Conservation (phyloP, 768 basidiomycete species). For the Mycena chlorophos region DNA sequence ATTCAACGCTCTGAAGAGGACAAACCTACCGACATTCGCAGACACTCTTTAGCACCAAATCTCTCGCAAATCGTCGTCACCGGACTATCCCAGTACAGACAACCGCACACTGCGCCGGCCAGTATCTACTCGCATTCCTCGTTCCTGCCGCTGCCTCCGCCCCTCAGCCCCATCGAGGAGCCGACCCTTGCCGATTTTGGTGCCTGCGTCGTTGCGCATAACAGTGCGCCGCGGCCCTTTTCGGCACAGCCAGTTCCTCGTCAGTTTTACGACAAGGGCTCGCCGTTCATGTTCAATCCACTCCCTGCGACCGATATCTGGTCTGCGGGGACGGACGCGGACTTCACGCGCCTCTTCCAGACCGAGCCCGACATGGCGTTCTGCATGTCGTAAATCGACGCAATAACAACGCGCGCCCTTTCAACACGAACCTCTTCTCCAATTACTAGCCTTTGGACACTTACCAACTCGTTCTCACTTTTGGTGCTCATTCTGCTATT, state of each 20-base stretch:
- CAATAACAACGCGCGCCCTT: too few relatives aligned
- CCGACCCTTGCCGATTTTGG: constrained; percentile 24
- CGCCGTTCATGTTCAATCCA: constrained; percentile 19
- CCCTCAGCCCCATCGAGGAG: constrained; percentile 2
- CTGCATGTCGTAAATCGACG: constrained; percentile 3
- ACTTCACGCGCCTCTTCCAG: constrained; percentile 10
- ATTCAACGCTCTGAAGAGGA: constrained; percentile 31
- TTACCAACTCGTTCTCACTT: background rate
- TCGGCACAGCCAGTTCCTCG: constrained; percentile 29
- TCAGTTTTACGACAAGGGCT: constrained; percentile 26
- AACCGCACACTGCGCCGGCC: constrained; percentile 27
- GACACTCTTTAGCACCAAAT: constrained; percentile 13
- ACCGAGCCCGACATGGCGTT: constrained; percentile 13
- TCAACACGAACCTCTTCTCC: background rate
- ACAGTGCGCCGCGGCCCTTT: constrained; percentile 29
- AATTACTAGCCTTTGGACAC: background rate
- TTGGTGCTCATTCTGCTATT: background rate
- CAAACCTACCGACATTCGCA: constrained; percentile 23
- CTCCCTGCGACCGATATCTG: constrained; percentile 19
- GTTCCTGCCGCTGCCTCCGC: constrained; percentile 9
- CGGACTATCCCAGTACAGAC: constrained; percentile 18
- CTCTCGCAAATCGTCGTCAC: constrained; percentile 20
- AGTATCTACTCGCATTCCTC: constrained; percentile 22
- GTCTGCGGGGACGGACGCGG: constrained; percentile 2
- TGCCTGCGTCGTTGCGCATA: constrained; percentile 26